phyloP scores from a whole-genome alignment of 2,329 filamentous ascomycete genomes.

The Phialophora tarda region DNA sequence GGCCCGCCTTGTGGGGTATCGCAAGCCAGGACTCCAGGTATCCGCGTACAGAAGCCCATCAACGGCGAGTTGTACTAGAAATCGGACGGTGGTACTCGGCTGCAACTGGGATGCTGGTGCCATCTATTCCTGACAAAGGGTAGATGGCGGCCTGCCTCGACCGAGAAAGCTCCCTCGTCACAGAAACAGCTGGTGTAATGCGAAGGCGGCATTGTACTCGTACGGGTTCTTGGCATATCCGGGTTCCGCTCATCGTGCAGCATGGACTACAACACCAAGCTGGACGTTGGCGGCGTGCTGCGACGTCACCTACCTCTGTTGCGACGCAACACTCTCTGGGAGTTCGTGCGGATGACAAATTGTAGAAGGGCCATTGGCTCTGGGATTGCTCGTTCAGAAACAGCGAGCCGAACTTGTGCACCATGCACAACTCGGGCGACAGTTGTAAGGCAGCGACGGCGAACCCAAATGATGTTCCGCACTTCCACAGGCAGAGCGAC shows the following conservation, averaged over 20 bases:
- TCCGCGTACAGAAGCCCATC: background rate
- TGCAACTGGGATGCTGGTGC: background rate
- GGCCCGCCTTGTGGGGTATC: background rate
- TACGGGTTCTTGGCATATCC: background rate
- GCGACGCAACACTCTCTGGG: background rate
- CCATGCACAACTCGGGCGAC: background rate
- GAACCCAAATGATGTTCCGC: background rate
- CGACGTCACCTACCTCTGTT: background rate
- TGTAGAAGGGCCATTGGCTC: background rate
- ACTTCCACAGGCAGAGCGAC: conserved; percentile 1
- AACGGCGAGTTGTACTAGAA: background rate
- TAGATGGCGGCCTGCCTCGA: background rate
- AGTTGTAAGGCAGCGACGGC: background rate
- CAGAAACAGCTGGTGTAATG: background rate
- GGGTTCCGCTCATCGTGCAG: background rate
- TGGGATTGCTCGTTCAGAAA: background rate
- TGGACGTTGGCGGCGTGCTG: background rate
- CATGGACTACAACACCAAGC: background rate
- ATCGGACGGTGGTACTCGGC: background rate
- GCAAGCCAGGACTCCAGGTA: background rate
- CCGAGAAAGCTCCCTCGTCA: background rate
- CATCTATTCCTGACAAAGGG: background rate
- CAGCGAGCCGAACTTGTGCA: conserved; percentile 7
- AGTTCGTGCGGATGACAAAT: conserved; percentile 8
- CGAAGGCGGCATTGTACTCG: background rate